Conservation (phyloP, 345 rosid species). For the Eucalyptus cloeziana region DNA sequence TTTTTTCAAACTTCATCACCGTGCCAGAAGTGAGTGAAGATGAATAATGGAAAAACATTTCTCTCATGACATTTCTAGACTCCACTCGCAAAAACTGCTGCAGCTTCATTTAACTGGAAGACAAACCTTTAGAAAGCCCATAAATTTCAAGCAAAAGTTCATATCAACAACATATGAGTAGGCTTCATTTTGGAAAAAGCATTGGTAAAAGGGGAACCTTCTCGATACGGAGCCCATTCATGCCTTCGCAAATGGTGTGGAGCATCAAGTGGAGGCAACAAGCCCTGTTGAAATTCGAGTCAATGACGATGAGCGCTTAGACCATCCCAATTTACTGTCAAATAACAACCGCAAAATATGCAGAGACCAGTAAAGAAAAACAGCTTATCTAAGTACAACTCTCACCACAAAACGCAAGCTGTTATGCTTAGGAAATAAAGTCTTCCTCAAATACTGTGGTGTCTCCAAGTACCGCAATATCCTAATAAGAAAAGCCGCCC, state of each 20-base stretch:
- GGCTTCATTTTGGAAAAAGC: neutral
- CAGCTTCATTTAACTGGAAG: neutral
- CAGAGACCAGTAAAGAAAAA: neutral
- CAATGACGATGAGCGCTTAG: neutral
- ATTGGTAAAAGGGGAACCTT: conserved; percentile 34
- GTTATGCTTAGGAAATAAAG: conserved; percentile 71
- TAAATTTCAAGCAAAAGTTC: neutral
- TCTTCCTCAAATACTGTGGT: conserved; percentile 80
- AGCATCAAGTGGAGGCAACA: conserved; percentile 97
- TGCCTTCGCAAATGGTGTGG: conserved; percentile 97
- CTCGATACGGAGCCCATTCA: conserved; percentile 83
- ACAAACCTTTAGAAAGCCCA: neutral
- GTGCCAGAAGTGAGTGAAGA: neutral
- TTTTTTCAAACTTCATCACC: neutral
- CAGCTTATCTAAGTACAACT: neutral
- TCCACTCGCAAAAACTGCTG: neutral
- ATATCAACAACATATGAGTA: neutral
- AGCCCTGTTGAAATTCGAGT: conserved; percentile 31
- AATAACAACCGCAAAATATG: neutral
- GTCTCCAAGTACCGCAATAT: conserved; percentile 84
- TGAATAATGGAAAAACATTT: neutral
- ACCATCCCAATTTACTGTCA: neutral
- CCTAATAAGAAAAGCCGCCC: conserved; percentile 68
- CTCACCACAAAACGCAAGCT: conserved; percentile 83
- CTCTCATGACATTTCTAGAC: neutral